Base-by-base conservation (phyloP, 2,329 filamentous ascomycete species). In the Verticillium albo-atrum region DNA sequence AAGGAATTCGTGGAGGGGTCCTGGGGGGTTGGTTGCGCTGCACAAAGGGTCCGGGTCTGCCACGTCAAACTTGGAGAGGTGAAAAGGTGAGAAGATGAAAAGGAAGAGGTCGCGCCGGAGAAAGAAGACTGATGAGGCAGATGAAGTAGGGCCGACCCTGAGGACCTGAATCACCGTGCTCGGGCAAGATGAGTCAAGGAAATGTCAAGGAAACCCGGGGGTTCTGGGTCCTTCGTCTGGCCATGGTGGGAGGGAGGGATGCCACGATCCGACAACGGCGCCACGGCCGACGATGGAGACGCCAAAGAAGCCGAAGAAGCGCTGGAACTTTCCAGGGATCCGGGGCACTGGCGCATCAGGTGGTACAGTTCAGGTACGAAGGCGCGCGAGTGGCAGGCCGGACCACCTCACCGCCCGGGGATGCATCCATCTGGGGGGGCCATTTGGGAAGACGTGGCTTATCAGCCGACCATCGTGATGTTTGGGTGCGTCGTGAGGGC, bases 201-300 rank as follows among this genome's bases (percentile, higher is more conserved):
- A 63, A 63, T 62, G 62, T 63, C 62, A 63, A 63, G 62, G 60
- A 62, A 63, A 63, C 58, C 60, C 52, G 61, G 61, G 57, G 60
- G 57, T 47, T 42, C 60, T 56, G 55, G 55, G 54, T 58, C 51
- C 42, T 30, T 57, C 34, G 32, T 4, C 1, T 32, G 37, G 28
- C 30, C 35, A n/a, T n/a, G n/a, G n/a, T n/a, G n/a, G n/a, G n/a
- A n/a, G n/a, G n/a, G n/a, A n/a, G n/a, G n/a, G n/a, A n/a, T n/a
- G 25, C 42, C 42, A 50, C 23, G 42, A 50, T 50, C 56, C 53
- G 52, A 57, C 52, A 37, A 58, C 59, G 34, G 47, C 47, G 52
- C 50, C 27, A 58, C 52, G 54, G 58, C 35, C 47, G 35, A 56
- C 54, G 54, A 59, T 56, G 35, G 54, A 50, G 35, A 37, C 17